Conservation (phyloP, 2,329 filamentous ascomycete genomes). For the Aspergillus terreus region DNA sequence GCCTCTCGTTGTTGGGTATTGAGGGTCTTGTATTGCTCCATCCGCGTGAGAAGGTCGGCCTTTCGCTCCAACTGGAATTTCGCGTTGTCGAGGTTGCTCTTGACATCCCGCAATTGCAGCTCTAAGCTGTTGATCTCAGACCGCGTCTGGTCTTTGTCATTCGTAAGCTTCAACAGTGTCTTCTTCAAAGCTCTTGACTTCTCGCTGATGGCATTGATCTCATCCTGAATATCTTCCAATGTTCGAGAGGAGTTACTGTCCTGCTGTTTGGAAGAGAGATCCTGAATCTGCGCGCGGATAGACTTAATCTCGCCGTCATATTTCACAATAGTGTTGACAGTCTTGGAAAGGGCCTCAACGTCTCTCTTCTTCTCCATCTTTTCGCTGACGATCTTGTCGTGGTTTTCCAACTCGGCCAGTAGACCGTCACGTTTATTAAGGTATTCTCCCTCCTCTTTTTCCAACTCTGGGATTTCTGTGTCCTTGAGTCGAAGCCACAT, state of each 20-base stretch:
- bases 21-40: conserved; percentile 68
- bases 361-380: conserved; percentile 65
- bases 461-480: conserved; percentile 66
- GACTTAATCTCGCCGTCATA: conserved; percentile 68
- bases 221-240: conserved; percentile 78
- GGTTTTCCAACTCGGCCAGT: conserved; percentile 60
- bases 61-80: conserved; percentile 79
- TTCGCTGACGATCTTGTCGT: conserved; percentile 64
- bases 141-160: conserved; percentile 68
- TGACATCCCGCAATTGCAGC: conserved; percentile 70
- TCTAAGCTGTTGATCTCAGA: conserved; percentile 68
- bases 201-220: conserved; percentile 64
- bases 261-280: conserved; percentile 72
- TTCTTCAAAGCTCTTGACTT: conserved; percentile 63
- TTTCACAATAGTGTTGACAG: conserved; percentile 70
- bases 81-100: conserved; percentile 67
- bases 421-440: conserved; percentile 61
- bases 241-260: conserved; percentile 63
- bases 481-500: conserved; percentile 65
- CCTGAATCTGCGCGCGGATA: conserved; percentile 68
- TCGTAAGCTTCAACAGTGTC: conserved; percentile 61
- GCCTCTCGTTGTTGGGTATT: conserved; percentile 65
- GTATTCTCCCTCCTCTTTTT: conserved; percentile 59
- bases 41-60: conserved; percentile 63
- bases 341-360: conserved; percentile 71